These are phyloP conservation scores for Betula pendula DNA, from an alignment of 306 rosid genomes.

Conservation along the genomic window DNA sequence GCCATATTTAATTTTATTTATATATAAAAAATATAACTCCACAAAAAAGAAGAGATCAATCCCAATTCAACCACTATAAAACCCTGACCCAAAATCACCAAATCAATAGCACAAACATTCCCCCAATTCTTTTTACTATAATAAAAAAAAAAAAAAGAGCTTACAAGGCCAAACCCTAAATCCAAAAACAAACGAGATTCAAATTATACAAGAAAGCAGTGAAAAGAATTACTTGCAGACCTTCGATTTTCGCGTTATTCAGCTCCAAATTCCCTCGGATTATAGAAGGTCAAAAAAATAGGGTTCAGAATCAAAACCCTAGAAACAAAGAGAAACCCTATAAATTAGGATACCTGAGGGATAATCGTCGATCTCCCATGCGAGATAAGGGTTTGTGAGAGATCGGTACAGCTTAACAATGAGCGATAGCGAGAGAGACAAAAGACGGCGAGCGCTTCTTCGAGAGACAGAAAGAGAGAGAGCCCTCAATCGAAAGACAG, in stretches of 20 bases:
- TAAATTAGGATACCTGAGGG: not conserved
- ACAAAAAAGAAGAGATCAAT: conserved; percentile 22
- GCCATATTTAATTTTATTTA: conserved; percentile 50
- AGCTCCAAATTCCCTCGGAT: not conserved
- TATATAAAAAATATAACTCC: conserved; percentile 17
- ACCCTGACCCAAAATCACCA: conserved; percentile 41
- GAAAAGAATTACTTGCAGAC: conserved; percentile 1
- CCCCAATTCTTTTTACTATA: not conserved
- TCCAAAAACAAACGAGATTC: conserved; percentile 22
- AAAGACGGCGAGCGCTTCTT: conserved; percentile 23
- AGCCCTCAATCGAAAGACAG: not conserved
- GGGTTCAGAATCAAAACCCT: conserved; percentile 41
- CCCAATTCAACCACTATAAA: conserved; percentile 28
- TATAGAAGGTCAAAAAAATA: not conserved
- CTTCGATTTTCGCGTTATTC: not conserved
- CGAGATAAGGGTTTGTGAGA: conserved; percentile 13
- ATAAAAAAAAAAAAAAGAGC: not conserved
- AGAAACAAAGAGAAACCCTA: not conserved
- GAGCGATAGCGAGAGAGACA: conserved; percentile 18
- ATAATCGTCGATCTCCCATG: conserved; percentile 3
- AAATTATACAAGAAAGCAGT: conserved; percentile 16
- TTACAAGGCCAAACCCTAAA: conserved; percentile 33
- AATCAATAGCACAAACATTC: conserved; percentile 8
- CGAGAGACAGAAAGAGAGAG: not conserved
- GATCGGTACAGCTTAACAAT: conserved; percentile 30